phyloP scores from a whole-genome alignment of 805 yeast species.

The Candida germanica region DNA sequence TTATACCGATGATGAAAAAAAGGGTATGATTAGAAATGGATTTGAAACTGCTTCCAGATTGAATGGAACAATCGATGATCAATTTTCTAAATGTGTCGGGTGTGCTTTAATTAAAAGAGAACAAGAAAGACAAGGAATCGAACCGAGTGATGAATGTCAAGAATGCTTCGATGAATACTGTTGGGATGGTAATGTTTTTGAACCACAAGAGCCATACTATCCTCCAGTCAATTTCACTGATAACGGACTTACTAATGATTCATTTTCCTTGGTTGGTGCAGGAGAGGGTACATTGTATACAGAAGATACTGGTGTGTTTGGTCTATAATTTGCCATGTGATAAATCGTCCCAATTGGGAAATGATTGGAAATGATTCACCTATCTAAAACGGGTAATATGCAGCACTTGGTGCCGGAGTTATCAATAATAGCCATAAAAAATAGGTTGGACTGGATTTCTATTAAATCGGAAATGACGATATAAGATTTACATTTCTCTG shows the following conservation, averaged over 20 bases:
- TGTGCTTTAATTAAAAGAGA: slow-evolving; percentile 41
- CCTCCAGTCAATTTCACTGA: slow-evolving; percentile 28
- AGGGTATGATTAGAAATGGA: slow-evolving; percentile 36
- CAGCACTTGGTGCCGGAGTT: too few relatives aligned
- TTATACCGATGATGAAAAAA: slow-evolving; percentile 34
- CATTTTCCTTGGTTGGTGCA: slow-evolving; percentile 6
- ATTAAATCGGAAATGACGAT: too few relatives aligned
- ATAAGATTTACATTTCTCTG: too few relatives aligned
- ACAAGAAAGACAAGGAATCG: slow-evolving; percentile 36
- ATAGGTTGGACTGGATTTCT: too few relatives aligned
- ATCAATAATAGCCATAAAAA: too few relatives aligned
- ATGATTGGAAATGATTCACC: too few relatives aligned
- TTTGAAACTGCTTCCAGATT: slow-evolving; percentile 30
- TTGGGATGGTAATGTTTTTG: slow-evolving; percentile 33
- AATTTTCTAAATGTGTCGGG: slow-evolving; percentile 38
- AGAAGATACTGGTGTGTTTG: slow-evolving; percentile 5
- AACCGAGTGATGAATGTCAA: slow-evolving; percentile 35
- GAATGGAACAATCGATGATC: slow-evolving; percentile 34
- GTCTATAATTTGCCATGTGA: slow-evolving; percentile 1
- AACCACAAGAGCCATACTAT: slow-evolving; percentile 12
- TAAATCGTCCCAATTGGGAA: too few relatives aligned
- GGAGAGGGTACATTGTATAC: slow-evolving; percentile 3
- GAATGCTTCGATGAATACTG: slow-evolving; percentile 36
- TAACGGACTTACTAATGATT: slow-evolving; percentile 27
- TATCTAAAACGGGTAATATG: too few relatives aligned